A percentile compares a stretch with the other conserved stretches of the same genome.
phyloP scores from a whole-genome alignment of 2,329 filamentous ascomycete species.

The Aspergillus viridinutans region DNA sequence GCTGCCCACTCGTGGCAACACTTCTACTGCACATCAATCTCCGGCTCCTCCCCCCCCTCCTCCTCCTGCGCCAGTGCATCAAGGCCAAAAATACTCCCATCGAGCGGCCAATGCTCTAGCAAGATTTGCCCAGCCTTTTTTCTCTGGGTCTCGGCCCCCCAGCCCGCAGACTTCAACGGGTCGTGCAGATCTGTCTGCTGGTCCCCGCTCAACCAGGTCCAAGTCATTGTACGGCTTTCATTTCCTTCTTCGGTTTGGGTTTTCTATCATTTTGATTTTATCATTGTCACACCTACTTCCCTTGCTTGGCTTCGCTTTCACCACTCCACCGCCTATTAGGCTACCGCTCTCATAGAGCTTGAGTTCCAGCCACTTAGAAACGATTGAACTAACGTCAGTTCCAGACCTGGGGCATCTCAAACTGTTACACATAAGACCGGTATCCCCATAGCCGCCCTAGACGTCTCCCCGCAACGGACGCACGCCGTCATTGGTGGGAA shows the following conservation, averaged over 20 bases:
- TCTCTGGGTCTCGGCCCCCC: slow-evolving; percentile 51
- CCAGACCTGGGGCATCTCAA: slow-evolving; percentile 47
- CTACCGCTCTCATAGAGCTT: not conserved
- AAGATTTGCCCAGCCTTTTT: slow-evolving; percentile 53
- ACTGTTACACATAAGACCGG: slow-evolving; percentile 61
- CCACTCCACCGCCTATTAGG: not conserved
- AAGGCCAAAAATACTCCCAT: slow-evolving; percentile 38
- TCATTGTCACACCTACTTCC: not conserved
- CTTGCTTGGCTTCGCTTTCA: slow-evolving; percentile 7
- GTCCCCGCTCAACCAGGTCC: slow-evolving; percentile 31
- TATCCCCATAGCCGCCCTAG: slow-evolving; percentile 58
- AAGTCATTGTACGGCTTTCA: slow-evolving; percentile 37
- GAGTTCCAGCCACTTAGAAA: not conserved
- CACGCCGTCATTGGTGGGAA: slow-evolving; percentile 63
- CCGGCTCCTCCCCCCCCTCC: slow-evolving; percentile 33
- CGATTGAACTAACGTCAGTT: not conserved
- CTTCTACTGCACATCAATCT: slow-evolving; percentile 22
- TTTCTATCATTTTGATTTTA: slow-evolving; percentile 9
- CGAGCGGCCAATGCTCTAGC: slow-evolving; percentile 46
- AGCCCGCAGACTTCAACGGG: slow-evolving; percentile 45
- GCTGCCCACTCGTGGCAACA: slow-evolving; percentile 21
- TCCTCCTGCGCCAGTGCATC: slow-evolving; percentile 33
- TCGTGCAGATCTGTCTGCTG: slow-evolving; percentile 24
- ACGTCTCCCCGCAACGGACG: slow-evolving; percentile 59
- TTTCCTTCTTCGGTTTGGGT: slow-evolving; percentile 8